phyloP scores from a whole-genome alignment of 805 yeast genomes.

The Scheffersomyces coipomensis region DNA sequence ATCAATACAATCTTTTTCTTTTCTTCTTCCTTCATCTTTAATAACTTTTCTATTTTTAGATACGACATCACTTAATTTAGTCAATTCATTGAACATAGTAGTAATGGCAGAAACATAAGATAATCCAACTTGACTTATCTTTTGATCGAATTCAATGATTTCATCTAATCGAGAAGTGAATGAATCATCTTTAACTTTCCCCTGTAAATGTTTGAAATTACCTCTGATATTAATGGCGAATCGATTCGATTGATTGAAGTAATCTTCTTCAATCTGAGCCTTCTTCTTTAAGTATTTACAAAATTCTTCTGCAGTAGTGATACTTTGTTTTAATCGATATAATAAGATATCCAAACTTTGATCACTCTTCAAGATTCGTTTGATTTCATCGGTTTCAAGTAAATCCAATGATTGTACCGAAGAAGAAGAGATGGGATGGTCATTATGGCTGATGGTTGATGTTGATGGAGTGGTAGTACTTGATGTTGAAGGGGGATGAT shows the following conservation, averaged over 20 bases:
- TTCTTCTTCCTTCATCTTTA: constrained; percentile 78
- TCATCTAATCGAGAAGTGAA: constrained; percentile 65
- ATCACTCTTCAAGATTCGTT: constrained; percentile 61
- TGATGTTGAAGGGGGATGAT: too few relatives aligned
- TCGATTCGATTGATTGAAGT: constrained; percentile 71
- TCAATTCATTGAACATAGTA: constrained; percentile 82
- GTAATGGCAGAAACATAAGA: constrained; percentile 78
- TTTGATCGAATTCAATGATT: constrained; percentile 76
- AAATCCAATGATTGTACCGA: neutral
- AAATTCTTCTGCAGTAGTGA: constrained; percentile 83
- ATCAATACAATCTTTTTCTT: constrained; percentile 83
- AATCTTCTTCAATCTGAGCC: constrained; percentile 75
- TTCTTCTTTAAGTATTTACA: constrained; percentile 75
- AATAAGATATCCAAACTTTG: constrained; percentile 73
- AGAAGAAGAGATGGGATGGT: too few relatives aligned
- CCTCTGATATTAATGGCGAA: constrained; percentile 57
- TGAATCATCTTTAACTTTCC: constrained; percentile 56
- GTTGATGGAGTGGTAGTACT: neutral
- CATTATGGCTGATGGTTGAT: too few relatives aligned
- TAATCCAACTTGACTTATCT: constrained; percentile 61
- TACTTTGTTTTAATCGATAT: constrained; percentile 71
- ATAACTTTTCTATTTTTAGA: constrained; percentile 68
- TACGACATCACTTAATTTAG: constrained; percentile 67
- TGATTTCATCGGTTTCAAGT: constrained; percentile 48
- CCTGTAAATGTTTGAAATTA: constrained; percentile 39